Base-by-base conservation (phyloP, 805 yeast genomes). In the Saccharomycopsis sp. region DNA sequence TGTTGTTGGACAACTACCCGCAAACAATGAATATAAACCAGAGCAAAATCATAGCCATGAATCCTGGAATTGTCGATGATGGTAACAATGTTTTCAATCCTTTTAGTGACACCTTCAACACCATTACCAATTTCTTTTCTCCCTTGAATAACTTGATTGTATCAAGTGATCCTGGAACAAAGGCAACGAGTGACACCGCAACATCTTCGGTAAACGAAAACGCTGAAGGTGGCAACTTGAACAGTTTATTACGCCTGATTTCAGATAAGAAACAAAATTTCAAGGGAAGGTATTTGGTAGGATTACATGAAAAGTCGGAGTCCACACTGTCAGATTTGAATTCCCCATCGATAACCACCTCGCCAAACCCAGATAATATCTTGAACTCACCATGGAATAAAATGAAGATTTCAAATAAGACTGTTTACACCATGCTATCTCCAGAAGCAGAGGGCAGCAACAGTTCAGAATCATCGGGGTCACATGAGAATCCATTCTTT, bases 291-390 rank as follows among this genome's bases (percentile, higher is more conserved):
- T 46, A 39, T 26, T 37, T 46, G 20, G 34, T 46, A 10, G 49
- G 49, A 9, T 25, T 25, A n/a, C 9, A 25, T 2, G 27, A 25
- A n/a, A n/a, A n/a, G n/a, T n/a, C n/a, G n/a, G n/a, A n/a, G n/a
- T n/a, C n/a, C n/a, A n/a, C n/a, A n/a, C n/a, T n/a, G n/a, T n/a
- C n/a, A n/a, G n/a, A n/a, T n/a, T n/a, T n/a, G n/a, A n/a, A n/a
- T n/a, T n/a, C n/a, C n/a, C n/a, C n/a, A n/a, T n/a, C n/a, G 27
- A 9, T 25, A 9, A 32, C 32, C 7, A 26, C 46, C 5, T 39
- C 46, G 10, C 49, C 48, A 9, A 40, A 40, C 30, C 48, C 49
- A 26, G 31, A 42, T 15, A 33, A 20, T 25, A 36, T 46, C 6
- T 27, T 46, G 18, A 38, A 46, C 18, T 38, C 44, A 5, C 46